phyloP scores from a whole-genome alignment of 345 rosid genomes.

The Erysimum cheiranthoides region DNA sequence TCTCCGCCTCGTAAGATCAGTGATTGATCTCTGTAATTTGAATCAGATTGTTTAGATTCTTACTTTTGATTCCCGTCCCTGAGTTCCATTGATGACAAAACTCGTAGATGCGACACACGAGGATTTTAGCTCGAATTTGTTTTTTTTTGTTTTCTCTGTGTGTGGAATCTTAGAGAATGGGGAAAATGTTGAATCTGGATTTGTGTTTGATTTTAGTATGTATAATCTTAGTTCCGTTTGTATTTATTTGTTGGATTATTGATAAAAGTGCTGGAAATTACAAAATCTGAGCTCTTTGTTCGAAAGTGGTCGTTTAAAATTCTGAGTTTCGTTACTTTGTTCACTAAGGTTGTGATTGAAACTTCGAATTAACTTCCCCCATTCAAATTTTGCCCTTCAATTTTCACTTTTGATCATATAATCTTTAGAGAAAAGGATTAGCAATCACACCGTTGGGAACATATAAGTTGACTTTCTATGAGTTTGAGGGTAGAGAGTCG shows the following conservation, averaged over 20 bases:
- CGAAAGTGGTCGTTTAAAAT: background rate
- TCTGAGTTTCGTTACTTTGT: constrained; percentile 1
- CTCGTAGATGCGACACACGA: no score
- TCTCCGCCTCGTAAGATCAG: background rate
- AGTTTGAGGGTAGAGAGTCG: no score
- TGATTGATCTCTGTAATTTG: background rate
- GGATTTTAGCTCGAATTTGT: background rate
- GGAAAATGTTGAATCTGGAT: constrained; percentile 14
- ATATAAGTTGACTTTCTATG: no score
- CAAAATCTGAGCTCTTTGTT: constrained; percentile 2
- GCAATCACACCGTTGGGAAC: background rate
- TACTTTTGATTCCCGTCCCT: background rate
- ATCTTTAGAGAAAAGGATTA: no score
- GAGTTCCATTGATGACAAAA: constrained; percentile 8
- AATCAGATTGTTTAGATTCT: background rate
- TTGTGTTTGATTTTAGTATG: constrained; percentile 1
- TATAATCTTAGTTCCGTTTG: background rate
- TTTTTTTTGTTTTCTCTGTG: background rate
- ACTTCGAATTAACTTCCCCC: no score
- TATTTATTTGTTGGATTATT: background rate
- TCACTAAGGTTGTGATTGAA: background rate
- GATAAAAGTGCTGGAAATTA: constrained; percentile 1
- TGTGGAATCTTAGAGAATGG: background rate
- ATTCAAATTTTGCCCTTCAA: no score
- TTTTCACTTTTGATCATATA: no score